Conservation (phyloP, 73 alveolate genomes). For the Paramecium tetraurelia region DNA sequence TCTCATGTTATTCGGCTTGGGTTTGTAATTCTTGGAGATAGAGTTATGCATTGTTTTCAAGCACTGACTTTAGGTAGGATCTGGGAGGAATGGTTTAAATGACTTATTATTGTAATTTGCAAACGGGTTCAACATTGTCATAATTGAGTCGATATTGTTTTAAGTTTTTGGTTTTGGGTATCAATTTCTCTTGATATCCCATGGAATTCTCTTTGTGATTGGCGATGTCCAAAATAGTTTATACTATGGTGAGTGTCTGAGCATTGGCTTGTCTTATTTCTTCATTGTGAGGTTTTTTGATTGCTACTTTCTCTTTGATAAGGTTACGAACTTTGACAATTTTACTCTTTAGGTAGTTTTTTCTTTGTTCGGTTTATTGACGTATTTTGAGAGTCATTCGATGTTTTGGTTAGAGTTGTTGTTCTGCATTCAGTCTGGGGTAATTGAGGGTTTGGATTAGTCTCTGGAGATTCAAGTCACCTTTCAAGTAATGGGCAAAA, state of each 20-base stretch:
- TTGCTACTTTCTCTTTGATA: background rate
- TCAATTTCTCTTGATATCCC: background rate
- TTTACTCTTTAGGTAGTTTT: background rate
- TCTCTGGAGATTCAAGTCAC: background rate
- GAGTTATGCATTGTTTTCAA: background rate
- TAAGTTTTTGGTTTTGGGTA: background rate
- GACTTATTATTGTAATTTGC: background rate
- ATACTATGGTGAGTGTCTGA: background rate
- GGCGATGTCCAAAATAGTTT: background rate
- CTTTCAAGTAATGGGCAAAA: background rate
- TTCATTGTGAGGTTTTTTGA: background rate
- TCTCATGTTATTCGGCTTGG: background rate
- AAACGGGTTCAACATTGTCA: background rate
- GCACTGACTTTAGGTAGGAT: background rate
- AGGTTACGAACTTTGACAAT: background rate
- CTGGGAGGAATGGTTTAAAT: background rate
- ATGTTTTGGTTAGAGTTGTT: background rate
- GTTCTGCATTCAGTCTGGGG: background rate
- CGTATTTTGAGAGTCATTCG: background rate
- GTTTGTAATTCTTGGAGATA: background rate
- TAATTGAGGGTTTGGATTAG: background rate
- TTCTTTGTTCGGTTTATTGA: background rate
- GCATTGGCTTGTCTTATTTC: background rate
- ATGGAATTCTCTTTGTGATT: background rate
- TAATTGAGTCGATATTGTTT: background rate